Conservation (phyloP, 1,284 basidiomycete species). For the Phaffia rhodozyma region DNA sequence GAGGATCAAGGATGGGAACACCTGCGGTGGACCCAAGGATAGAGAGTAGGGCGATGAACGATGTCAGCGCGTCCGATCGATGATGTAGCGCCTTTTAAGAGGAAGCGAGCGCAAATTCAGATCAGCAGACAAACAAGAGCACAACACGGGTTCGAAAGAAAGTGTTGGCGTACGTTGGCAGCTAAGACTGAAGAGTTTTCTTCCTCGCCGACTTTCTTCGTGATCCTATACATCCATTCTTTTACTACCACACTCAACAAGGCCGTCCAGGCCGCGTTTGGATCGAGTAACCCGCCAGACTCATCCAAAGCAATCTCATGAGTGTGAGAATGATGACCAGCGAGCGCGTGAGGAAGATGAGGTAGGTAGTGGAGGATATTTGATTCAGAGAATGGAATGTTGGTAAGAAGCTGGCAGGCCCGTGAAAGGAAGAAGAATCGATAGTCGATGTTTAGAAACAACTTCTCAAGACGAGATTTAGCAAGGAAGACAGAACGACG, state of each 20-base stretch:
- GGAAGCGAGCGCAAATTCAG: background rate
- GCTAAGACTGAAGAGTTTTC: slow-evolving; percentile 81
- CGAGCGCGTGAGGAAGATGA: slow-evolving; percentile 35
- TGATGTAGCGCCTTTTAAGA: slow-evolving; percentile 48
- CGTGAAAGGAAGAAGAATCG: slow-evolving; percentile 8
- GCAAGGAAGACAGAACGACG: background rate
- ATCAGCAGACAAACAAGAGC: background rate
- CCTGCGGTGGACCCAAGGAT: slow-evolving; percentile 78
- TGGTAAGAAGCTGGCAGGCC: slow-evolving; percentile 28
- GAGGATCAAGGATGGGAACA: slow-evolving; percentile 75
- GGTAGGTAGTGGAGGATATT: slow-evolving; percentile 30
- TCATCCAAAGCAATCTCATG: slow-evolving; percentile 20
- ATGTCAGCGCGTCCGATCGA: slow-evolving; percentile 84
- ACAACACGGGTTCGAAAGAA: slow-evolving; percentile 38
- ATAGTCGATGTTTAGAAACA: background rate
- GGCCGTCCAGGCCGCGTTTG: slow-evolving; percentile 95
- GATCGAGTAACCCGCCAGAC: slow-evolving; percentile 50
- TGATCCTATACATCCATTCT: slow-evolving; percentile 84
- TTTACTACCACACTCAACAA: slow-evolving; percentile 66
- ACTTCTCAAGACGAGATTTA: background rate
- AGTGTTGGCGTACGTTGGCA: slow-evolving; percentile 49
- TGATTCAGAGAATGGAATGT: slow-evolving; percentile 24
- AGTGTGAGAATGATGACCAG: slow-evolving; percentile 27
- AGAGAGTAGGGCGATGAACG: slow-evolving; percentile 71
- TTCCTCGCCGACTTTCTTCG: slow-evolving; percentile 74